These are phyloP conservation scores for Gilbertella persicaria DNA, from an alignment of 371 early-diverging fungal genomes.

Conservation along the genomic window DNA sequence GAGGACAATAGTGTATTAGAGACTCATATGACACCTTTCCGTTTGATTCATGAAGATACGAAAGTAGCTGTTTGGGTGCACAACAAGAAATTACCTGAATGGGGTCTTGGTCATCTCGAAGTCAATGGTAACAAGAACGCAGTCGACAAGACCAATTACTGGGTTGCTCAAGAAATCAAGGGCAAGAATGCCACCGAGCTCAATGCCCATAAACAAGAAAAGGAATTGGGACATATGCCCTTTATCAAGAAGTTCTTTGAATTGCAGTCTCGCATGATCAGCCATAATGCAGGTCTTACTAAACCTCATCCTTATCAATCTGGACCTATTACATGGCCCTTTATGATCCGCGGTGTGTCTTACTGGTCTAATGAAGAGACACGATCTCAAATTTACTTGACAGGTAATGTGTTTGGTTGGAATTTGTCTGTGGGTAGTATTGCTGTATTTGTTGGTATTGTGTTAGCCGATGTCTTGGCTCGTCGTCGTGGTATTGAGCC, in stretches of 20 bases:
- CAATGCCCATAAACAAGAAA: constrained; percentile 31
- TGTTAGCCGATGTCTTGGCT: constrained; percentile 67
- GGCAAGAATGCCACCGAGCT: constrained; percentile 60
- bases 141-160: constrained; percentile 71
- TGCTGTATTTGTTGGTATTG: constrained; percentile 57
- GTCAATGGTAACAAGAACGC: constrained; percentile 94
- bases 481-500: constrained; percentile 74
- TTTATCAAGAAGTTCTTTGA: constrained; percentile 89
- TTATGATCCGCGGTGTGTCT: constrained; percentile 87
- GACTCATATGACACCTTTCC: constrained; percentile 63
- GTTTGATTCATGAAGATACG: constrained; percentile 79
- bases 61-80: constrained; percentile 84
- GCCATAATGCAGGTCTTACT: constrained; percentile 89
- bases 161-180: constrained; percentile 73
- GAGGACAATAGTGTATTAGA: constrained; percentile 41
- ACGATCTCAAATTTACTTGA: constrained; percentile 90
- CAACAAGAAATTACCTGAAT: constrained; percentile 80
- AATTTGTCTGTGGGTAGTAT: constrained; percentile 67
- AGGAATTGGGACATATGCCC: constrained; percentile 50
- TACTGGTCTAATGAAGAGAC: constrained; percentile 84
- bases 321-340: constrained; percentile 86
- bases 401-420: constrained; percentile 97
- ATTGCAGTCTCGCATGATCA: constrained; percentile 87
- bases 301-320: constrained; percentile 93
- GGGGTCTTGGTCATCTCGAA: constrained; percentile 96